These are phyloP conservation scores for Leccinum glutinopallens DNA, from an alignment of 1,284 basidiomycete genomes.

Conservation along the genomic window DNA sequence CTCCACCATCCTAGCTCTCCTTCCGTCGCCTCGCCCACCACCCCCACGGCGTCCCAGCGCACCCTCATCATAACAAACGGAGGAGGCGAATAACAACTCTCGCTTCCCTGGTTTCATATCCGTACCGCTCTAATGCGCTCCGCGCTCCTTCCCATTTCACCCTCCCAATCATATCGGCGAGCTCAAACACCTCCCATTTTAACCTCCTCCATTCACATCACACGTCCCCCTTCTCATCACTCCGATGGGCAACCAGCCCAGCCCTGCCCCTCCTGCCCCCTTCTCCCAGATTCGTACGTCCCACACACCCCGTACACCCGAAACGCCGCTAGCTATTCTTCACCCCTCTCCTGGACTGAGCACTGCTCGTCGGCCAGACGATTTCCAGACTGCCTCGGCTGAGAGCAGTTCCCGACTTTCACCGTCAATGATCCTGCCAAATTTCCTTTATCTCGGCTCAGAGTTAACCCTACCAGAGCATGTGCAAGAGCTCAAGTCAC, in stretches of 20 bases:
- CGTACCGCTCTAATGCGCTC: constrained; percentile 54
- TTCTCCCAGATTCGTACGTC: constrained; percentile 41
- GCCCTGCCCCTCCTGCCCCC: constrained; percentile 37
- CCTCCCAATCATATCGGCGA: constrained; percentile 30
- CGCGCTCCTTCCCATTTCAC: constrained; percentile 58
- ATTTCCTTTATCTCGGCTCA: constrained; percentile 89
- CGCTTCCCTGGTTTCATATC: constrained; percentile 58
- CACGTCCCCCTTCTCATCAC: constrained; percentile 49
- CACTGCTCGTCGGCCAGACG: constrained; percentile 57
- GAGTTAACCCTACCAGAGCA: constrained; percentile 79
- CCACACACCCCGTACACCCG: constrained; percentile 56
- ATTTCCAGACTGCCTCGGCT: constrained; percentile 52
- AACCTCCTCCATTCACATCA: constrained; percentile 58
- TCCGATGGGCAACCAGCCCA: constrained; percentile 35
- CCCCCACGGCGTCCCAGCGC: constrained; percentile 60
- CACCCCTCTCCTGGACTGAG: constrained; percentile 46
- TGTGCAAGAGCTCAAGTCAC: constrained; percentile 66
- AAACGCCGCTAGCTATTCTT: constrained; percentile 42
- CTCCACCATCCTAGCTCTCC: constrained; percentile 61
- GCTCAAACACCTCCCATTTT: constrained; percentile 50
- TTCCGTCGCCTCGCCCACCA: constrained; percentile 51
- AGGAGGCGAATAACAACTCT: constrained; percentile 45
- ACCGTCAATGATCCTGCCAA: constrained; percentile 85
- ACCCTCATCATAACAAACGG: constrained; percentile 55
- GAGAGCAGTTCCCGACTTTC: constrained; percentile 66